Evolutionary conservation across 441 rosid species (phyloP).

Genomic region (Eruca vesicaria): DNA sequence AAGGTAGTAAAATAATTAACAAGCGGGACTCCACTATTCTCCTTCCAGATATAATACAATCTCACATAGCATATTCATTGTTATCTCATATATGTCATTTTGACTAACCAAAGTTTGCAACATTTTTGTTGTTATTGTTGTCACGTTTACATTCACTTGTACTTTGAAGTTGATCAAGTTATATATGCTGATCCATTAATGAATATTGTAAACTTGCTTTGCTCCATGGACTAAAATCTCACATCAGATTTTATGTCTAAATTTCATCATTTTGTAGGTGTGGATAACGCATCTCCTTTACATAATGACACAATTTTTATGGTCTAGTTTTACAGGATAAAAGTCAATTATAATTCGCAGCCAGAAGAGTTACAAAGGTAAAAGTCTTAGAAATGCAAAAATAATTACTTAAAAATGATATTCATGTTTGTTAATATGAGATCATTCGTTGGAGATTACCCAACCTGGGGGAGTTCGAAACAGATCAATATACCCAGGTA

Average conservation of each 20-base stretch:
- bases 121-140: not conserved
- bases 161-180: not conserved
- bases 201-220: too few species aligned
- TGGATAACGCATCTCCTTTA: not conserved
- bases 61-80: not conserved
- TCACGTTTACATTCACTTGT: not conserved
- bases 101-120: not conserved
- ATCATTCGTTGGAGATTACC: not conserved
- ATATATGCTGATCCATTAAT: not conserved
- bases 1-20: not conserved
- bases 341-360: not conserved
- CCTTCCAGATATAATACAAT: not conserved
- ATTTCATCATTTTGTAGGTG: not conserved
- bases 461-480: not conserved
- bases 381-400: not conserved
- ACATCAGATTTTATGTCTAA: not conserved
- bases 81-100: not conserved
- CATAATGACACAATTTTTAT: not conserved
- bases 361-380: not conserved
- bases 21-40: not conserved
- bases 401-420: not conserved
- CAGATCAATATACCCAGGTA: not conserved
- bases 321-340: not conserved
- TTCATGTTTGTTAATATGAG: not conserved
- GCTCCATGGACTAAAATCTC: not conserved